Conservation (phyloP, 2,329 filamentous ascomycete species). For the Chaetoscypha palmicola region DNA sequence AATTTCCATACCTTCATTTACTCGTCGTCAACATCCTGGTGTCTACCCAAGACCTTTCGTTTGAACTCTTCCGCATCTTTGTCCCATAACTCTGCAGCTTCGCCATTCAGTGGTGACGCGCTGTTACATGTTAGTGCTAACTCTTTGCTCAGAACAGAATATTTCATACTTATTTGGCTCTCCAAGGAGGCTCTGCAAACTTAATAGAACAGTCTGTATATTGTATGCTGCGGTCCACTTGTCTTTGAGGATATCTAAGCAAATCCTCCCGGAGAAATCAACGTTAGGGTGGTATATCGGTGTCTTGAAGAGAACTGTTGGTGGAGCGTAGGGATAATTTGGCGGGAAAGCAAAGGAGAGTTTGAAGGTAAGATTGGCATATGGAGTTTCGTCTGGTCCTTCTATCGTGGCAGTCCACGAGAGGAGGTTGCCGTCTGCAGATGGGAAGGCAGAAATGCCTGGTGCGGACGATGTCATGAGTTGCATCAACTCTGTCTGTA, state of each 20-base stretch:
- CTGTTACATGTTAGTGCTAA: conserved; percentile 40
- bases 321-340: conserved; percentile 89
- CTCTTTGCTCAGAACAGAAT: neutral
- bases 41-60: conserved; percentile 58
- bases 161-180: conserved; percentile 94
- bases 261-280: conserved; percentile 94
- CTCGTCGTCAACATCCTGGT: conserved; percentile 59
- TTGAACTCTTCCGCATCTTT: conserved; percentile 82
- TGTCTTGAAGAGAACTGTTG: conserved; percentile 92
- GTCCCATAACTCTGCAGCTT: conserved; percentile 95
- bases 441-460: conserved; percentile 91
- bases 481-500: conserved; percentile 97
- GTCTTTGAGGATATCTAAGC: conserved; percentile 95
- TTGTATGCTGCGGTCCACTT: conserved; percentile 99
- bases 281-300: conserved; percentile 99
- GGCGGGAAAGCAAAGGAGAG: conserved; percentile 83
- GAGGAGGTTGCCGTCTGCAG: conserved; percentile 81
- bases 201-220: conserved; percentile 85
- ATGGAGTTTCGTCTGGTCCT: conserved; percentile 86
- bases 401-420: conserved; percentile 91
- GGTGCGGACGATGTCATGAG: conserved; percentile 94
- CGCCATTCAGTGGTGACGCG: conserved; percentile 87
- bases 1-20: conserved; percentile 27
- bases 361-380: conserved; percentile 82
- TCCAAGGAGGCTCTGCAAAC: conserved; percentile 87